Evolutionary conservation across 352 stramenopile genomes (phyloP).

Genomic region (Phytophthora pisi): DNA sequence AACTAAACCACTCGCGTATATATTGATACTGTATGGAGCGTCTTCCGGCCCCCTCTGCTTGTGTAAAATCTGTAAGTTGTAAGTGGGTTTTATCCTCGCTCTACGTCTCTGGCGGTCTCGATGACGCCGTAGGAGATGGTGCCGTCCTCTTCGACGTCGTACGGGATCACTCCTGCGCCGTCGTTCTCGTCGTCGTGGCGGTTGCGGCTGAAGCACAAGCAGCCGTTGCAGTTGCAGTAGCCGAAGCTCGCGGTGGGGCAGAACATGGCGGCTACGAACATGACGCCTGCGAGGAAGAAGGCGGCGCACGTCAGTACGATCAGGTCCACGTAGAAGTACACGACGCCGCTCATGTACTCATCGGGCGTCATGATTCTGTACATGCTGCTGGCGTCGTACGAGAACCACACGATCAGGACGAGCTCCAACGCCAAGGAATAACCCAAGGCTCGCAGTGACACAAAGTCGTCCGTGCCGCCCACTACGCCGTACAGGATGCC

Average conservation of each 20-base stretch:
- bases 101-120: constrained; percentile 22
- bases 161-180: constrained; percentile 28
- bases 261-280: constrained; percentile 39
- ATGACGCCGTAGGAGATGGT: constrained; percentile 29
- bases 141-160: constrained; percentile 30
- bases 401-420: constrained; percentile 60
- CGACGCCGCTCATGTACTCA: constrained; percentile 72
- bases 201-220: constrained; percentile 33
- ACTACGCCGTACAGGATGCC: constrained; percentile 33
- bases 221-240: constrained; percentile 44
- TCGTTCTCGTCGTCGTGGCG: constrained; percentile 22
- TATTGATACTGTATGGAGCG: constrained; percentile 2
- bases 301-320: constrained; percentile 51
- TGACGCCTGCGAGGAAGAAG: constrained; percentile 41
- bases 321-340: constrained; percentile 74
- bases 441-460: constrained; percentile 41
- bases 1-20: constrained; percentile 1
- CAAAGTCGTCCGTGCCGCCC: constrained; percentile 28
- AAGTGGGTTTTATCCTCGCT: constrained; percentile 18
- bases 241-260: constrained; percentile 39
- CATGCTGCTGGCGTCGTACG: constrained; percentile 58
- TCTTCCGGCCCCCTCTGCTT: not conserved
- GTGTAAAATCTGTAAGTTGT: not conserved
- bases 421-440: constrained; percentile 52
- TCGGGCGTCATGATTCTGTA: constrained; percentile 63